Percentiles rank a stretch among this genome's conserved stretches.
Evolutionary conservation across 2,329 filamentous ascomycete species (phyloP).

Genomic region (Xenoacremonium recifei): DNA sequence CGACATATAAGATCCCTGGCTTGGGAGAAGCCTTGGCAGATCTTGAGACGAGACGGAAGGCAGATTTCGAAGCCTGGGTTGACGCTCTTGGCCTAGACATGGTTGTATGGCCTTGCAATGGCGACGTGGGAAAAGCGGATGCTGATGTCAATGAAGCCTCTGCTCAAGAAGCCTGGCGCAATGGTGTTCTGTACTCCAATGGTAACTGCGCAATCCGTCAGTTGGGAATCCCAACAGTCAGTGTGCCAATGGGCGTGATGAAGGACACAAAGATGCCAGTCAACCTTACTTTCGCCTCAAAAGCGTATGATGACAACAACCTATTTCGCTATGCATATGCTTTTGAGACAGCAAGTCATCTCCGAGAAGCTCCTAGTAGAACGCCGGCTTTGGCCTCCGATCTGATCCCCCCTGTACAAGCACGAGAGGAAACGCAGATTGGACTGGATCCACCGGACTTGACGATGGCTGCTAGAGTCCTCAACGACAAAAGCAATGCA

Average conservation of each 20-base stretch:
- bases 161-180: not conserved
- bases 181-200: constrained; percentile 3
- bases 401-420: not conserved
- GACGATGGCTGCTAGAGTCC: not conserved
- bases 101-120: constrained; percentile 2
- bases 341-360: not conserved
- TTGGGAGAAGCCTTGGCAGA: not conserved
- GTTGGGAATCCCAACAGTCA: constrained; percentile 6
- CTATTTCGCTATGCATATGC: constrained; percentile 5
- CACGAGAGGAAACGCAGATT: not conserved
- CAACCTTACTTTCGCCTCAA: constrained; percentile 3
- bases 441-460: not conserved
- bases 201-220: constrained; percentile 6
- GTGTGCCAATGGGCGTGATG: constrained; percentile 4
- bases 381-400: not conserved
- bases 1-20: not conserved
- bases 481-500: not conserved
- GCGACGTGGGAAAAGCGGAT: constrained; percentile 3
- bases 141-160: not conserved
- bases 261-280: constrained; percentile 4
- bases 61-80: constrained; percentile 2
- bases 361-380: not conserved
- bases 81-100: constrained; percentile 1
- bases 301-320: constrained; percentile 3
- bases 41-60: not conserved